Percentiles rank a stretch among this genome's conserved stretches.
phyloP scores from a whole-genome alignment of 2,329 filamentous ascomycete genomes.

The Monosporascus cannonballus region DNA sequence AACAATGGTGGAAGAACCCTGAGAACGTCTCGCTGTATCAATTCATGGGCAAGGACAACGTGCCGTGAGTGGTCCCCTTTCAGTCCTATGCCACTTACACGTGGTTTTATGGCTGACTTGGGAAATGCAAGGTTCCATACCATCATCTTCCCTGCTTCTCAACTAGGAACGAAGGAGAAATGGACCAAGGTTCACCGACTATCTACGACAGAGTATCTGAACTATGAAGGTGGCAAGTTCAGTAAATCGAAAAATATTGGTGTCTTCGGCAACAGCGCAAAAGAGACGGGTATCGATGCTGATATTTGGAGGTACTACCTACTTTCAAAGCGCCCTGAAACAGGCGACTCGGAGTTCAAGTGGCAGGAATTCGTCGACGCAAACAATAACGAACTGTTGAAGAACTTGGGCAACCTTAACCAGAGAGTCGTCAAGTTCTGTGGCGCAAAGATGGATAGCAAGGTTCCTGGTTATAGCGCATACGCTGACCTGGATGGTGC shows the following conservation, averaged over 20 bases:
- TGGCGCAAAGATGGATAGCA: slow-evolving; percentile 57
- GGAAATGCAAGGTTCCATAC: slow-evolving; percentile 59
- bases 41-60: slow-evolving; percentile 93
- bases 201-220: slow-evolving; percentile 83
- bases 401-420: slow-evolving; percentile 60
- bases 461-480: slow-evolving; percentile 48
- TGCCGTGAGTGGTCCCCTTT: slow-evolving; percentile 21
- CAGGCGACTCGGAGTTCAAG: slow-evolving; percentile 81
- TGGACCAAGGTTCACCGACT: slow-evolving; percentile 90
- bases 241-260: slow-evolving; percentile 85
- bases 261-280: slow-evolving; percentile 86
- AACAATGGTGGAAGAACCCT: slow-evolving; percentile 90
- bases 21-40: slow-evolving; percentile 86
- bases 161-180: slow-evolving; percentile 75
- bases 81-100: neutral
- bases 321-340: slow-evolving; percentile 77
- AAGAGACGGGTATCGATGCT: slow-evolving; percentile 75
- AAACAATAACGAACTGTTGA: slow-evolving; percentile 85
- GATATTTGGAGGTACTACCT: slow-evolving; percentile 96
- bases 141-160: slow-evolving; percentile 83
- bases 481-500: slow-evolving; percentile 24
- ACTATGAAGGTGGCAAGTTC: slow-evolving; percentile 88
- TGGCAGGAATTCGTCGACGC: slow-evolving; percentile 76
- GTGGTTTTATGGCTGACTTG: neutral
- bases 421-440: slow-evolving; percentile 52